Evolutionary conservation across 768 basidiomycete genomes (phyloP).

Genomic region (Lepiota subincarnata): DNA sequence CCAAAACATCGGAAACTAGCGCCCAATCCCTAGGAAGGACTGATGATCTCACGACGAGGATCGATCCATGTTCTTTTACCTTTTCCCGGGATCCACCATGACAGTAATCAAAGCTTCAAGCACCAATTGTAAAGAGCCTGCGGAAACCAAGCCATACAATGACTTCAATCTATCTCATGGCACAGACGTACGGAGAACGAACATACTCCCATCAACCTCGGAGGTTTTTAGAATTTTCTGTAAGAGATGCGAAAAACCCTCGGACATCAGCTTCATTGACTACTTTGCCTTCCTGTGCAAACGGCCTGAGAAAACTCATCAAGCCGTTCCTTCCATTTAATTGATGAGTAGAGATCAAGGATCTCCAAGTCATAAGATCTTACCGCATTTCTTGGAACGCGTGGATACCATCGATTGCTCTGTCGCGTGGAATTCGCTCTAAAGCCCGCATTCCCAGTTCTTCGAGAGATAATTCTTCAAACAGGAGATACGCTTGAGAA

Average conservation of each 20-base stretch:
- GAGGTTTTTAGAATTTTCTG: slow-evolving; percentile 30
- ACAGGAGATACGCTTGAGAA: background rate
- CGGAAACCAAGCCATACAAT: background rate
- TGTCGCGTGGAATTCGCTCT: slow-evolving; percentile 68
- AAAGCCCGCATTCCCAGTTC: slow-evolving; percentile 82
- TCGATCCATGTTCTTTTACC: background rate
- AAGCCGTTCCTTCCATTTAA: slow-evolving; percentile 57
- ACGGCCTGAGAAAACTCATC: slow-evolving; percentile 68
- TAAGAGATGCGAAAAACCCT: slow-evolving; percentile 58
- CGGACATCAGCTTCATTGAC: slow-evolving; percentile 71
- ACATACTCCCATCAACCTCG: background rate
- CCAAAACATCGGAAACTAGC: background rate
- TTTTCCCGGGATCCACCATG: background rate
- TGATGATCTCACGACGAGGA: background rate
- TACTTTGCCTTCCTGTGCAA: slow-evolving; percentile 71
- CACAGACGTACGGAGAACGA: background rate
- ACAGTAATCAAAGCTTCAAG: background rate
- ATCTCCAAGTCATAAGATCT: slow-evolving; percentile 17
- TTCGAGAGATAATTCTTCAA: slow-evolving; percentile 69
- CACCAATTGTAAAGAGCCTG: background rate
- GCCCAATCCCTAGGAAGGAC: background rate
- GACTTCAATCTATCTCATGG: background rate
- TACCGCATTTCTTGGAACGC: slow-evolving; percentile 85
- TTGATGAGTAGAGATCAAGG: background rate
- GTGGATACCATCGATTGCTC: slow-evolving; percentile 77